phyloP scores from a whole-genome alignment of 2,329 filamentous ascomycete genomes.

The Pseudocercospora crystallina region DNA sequence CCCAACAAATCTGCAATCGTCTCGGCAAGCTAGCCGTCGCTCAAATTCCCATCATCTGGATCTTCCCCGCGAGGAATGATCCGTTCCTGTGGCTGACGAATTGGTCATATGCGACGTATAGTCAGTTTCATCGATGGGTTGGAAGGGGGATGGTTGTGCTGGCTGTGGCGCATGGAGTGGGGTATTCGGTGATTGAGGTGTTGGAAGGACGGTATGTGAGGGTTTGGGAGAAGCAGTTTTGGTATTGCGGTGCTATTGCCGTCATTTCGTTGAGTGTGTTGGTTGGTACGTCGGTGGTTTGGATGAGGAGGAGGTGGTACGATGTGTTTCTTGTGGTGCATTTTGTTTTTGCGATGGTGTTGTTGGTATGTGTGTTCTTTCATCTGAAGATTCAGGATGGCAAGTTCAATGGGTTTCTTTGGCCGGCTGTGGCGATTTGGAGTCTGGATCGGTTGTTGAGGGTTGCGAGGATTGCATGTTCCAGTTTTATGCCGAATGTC shows the following conservation, averaged over 20 bases:
- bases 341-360: conserved; percentile 52
- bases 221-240: conserved; percentile 46
- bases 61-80: conserved; percentile 68
- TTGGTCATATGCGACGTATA: conserved; percentile 67
- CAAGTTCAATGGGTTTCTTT: conserved; percentile 53
- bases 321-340: conserved; percentile 54
- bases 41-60: conserved; percentile 64
- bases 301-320: conserved; percentile 53
- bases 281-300: conserved; percentile 50
- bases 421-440: conserved; percentile 53
- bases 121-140: conserved; percentile 66
- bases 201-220: conserved; percentile 37
- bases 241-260: conserved; percentile 50
- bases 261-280: conserved; percentile 47
- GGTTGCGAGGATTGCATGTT: conserved; percentile 44
- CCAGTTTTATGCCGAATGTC: conserved; percentile 39
- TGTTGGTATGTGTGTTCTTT: conserved; percentile 53
- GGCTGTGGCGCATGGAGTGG: conserved; percentile 61
- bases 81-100: conserved; percentile 65
- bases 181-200: conserved; percentile 43
- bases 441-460: conserved; percentile 50
- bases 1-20: conserved; percentile 61
- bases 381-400: conserved; percentile 56
- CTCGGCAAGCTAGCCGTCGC: conserved; percentile 64
- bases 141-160: conserved; percentile 63